Conservation (phyloP, 257 asterid species). For the Jacaranda copaia region DNA sequence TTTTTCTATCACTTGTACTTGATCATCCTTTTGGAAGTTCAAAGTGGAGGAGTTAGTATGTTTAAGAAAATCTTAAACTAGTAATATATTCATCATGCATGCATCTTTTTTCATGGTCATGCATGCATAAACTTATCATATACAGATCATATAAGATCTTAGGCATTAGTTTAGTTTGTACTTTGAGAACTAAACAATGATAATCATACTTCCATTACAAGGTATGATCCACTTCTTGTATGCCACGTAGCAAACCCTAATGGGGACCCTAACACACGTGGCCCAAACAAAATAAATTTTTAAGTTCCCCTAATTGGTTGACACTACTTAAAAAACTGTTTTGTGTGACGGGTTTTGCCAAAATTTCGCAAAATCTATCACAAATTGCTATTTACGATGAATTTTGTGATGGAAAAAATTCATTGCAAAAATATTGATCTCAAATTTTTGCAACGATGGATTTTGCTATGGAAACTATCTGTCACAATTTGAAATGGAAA, state of each 20-base stretch:
- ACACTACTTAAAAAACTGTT: too few relatives aligned
- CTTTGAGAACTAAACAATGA: constrained; percentile 19
- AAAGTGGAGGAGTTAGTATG: constrained; percentile 28
- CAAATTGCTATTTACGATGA: too few relatives aligned
- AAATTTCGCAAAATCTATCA: too few relatives aligned
- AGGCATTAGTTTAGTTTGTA: constrained; percentile 8
- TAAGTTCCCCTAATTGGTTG: too few relatives aligned
- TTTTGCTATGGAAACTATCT: too few relatives aligned
- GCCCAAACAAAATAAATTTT: too few relatives aligned
- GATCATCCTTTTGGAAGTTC: not conserved
- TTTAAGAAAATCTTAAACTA: not conserved
- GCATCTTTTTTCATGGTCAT: constrained; percentile 12
- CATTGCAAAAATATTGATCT: too few relatives aligned
- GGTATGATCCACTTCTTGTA: constrained; percentile 13
- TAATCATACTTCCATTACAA: constrained; percentile 10
- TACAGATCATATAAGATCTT: not conserved
- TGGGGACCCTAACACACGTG: too few relatives aligned
- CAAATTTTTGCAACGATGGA: too few relatives aligned
- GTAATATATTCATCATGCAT: not conserved
- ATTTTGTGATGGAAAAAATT: too few relatives aligned
- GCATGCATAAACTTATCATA: constrained; percentile 19
- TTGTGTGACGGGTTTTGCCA: too few relatives aligned
- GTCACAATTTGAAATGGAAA: too few relatives aligned
- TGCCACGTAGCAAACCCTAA: not conserved
- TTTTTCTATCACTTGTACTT: not conserved